Conservation (phyloP, 2,329 filamentous ascomycete genomes). For the Juglanconis juglandina region DNA sequence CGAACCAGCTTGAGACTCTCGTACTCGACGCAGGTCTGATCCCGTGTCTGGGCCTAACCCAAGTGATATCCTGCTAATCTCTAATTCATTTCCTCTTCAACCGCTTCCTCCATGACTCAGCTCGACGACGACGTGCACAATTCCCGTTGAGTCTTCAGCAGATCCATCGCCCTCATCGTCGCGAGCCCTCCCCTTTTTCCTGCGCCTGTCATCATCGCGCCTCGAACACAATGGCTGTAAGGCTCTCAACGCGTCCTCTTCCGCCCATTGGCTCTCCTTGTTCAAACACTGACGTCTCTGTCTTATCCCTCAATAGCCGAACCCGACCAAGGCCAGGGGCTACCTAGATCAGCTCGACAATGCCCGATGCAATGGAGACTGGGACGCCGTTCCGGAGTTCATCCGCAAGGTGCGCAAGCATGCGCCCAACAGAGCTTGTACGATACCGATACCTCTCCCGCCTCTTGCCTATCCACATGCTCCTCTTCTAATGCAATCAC, state of each 20-base stretch:
- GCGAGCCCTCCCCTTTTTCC: background rate
- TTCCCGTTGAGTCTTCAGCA: background rate
- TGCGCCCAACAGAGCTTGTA: slow-evolving; percentile 81
- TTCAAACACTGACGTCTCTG: background rate
- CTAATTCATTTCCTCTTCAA: background rate
- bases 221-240: slow-evolving; percentile 9
- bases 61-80: background rate
- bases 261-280: background rate
- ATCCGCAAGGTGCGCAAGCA: slow-evolving; percentile 94
- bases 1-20: slow-evolving; percentile 4
- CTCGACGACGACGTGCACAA: background rate
- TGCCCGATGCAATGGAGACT: slow-evolving; percentile 83
- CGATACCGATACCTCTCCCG: slow-evolving; percentile 27
- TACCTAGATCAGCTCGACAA: slow-evolving; percentile 82
- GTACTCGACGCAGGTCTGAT: slow-evolving; percentile 3
- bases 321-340: slow-evolving; percentile 70
- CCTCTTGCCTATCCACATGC: slow-evolving; percentile 18
- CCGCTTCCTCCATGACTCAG: background rate
- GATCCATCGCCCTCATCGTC: background rate
- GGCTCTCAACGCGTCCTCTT: background rate
- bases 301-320: slow-evolving; percentile 9
- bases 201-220: background rate
- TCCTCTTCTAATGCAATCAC: slow-evolving; percentile 18
- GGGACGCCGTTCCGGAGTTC: slow-evolving; percentile 82
- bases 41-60: background rate